A percentile compares a stretch with the other conserved stretches of the same genome.
Evolutionary conservation across 2,329 filamentous ascomycete genomes (phyloP).

Genomic region (Colletotrichum sp.): DNA sequence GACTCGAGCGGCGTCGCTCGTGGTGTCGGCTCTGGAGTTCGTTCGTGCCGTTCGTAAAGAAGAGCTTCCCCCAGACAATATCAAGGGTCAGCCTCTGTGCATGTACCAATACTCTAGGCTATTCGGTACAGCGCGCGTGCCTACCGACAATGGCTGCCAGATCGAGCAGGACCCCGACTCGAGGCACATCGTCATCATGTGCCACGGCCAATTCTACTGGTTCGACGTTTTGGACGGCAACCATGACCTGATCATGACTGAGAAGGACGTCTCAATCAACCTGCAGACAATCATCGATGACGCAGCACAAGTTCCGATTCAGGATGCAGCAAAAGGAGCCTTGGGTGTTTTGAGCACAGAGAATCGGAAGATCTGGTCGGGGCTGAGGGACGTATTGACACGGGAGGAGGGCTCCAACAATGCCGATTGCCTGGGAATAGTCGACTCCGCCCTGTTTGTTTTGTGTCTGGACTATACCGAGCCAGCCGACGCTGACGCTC

Average conservation of each 20-base stretch:
- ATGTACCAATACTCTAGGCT: conserved; percentile 98
- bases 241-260: conserved; percentile 94
- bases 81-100: conserved; percentile 85
- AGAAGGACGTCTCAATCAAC: conserved; percentile 91
- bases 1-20: conserved; percentile 89
- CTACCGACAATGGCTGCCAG: conserved; percentile 92
- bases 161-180: conserved; percentile 95
- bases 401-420: conserved; percentile 91
- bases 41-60: conserved; percentile 92
- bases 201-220: conserved; percentile 97
- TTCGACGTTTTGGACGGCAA: conserved; percentile 97
- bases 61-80: conserved; percentile 86
- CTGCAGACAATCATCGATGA: conserved; percentile 92
- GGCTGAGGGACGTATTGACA: conserved; percentile 85
- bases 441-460: conserved; percentile 92
- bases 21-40: conserved; percentile 89
- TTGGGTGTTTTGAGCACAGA: conserved; percentile 94
- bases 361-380: conserved; percentile 95
- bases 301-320: conserved; percentile 85
- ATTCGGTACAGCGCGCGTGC: conserved; percentile 93
- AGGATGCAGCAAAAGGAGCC: conserved; percentile 94
- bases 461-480: conserved; percentile 94
- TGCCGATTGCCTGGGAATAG: conserved; percentile 91
- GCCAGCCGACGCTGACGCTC: conserved; percentile 76
- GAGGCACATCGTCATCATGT: conserved; percentile 92